Evolutionary conservation across 192 early-diverging fungal genomes (phyloP).

Genomic region (Funneliformis mosseae): DNA sequence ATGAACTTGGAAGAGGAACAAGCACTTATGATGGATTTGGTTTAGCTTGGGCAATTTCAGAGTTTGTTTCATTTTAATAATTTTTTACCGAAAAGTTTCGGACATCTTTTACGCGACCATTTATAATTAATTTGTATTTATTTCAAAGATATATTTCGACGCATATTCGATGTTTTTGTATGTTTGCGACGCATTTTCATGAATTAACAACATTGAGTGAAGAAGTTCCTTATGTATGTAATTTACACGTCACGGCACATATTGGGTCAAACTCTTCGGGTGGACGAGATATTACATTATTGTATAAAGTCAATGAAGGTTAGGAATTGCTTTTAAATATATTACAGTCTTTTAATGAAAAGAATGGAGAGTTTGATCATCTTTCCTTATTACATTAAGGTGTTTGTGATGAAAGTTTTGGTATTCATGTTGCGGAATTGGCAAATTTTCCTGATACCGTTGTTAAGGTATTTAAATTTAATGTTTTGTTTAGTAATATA

Average conservation of each 20-base stretch:
- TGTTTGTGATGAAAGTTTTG: conserved; percentile 95
- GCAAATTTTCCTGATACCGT: conserved; percentile 87
- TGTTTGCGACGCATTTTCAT: conserved; percentile 99
- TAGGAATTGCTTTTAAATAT: conserved; percentile 5
- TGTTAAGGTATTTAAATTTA: conserved; percentile 43
- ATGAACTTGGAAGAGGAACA: conserved; percentile 96
- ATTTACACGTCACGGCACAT: conserved; percentile 86
- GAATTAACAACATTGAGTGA: conserved; percentile 87
- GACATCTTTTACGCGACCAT: not conserved
- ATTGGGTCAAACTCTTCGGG: conserved; percentile 37
- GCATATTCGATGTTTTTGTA: conserved; percentile 68
- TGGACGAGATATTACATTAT: conserved; percentile 73
- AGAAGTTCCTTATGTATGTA: conserved; percentile 72
- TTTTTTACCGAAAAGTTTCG: not conserved
- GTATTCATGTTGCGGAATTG: conserved; percentile 96
- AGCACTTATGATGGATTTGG: conserved; percentile 98
- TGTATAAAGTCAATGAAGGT: conserved; percentile 89
- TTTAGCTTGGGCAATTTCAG: conserved; percentile 95
- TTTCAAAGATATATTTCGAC: conserved; percentile 68
- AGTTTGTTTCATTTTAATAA: conserved; percentile 56
- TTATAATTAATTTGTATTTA: conserved; percentile 12
- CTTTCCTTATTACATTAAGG: conserved; percentile 40
- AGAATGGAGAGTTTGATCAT: not conserved
- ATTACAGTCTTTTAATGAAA: not conserved
- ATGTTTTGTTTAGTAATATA: not conserved